These are phyloP conservation scores for Microcos paniculata DNA, from an alignment of 345 rosid genomes.

Conservation along the genomic window DNA sequence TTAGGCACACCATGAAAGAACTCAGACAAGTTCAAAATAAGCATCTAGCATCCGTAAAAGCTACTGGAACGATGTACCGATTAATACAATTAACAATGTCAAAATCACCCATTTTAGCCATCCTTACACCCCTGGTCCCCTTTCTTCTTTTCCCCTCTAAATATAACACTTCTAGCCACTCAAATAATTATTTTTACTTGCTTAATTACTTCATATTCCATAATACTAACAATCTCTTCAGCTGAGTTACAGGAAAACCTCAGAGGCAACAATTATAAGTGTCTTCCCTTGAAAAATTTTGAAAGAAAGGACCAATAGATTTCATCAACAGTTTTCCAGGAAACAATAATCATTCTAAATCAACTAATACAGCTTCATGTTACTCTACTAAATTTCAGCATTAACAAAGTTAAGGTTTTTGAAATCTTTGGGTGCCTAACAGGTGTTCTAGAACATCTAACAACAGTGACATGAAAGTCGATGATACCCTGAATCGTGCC, in stretches of 20 bases:
- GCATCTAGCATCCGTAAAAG: background rate
- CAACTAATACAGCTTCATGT: background rate
- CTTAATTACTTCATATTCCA: background rate
- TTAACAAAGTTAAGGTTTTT: background rate
- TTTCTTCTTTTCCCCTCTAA: background rate
- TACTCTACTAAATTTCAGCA: background rate
- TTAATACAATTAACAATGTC: background rate
- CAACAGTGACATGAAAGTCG: background rate
- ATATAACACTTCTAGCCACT: conserved; percentile 1
- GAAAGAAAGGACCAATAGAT: background rate
- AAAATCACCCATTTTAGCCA: background rate
- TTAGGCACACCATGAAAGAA: background rate
- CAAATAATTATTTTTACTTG: background rate
- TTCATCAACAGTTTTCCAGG: background rate
- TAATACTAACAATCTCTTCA: background rate
- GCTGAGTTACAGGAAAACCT: background rate
- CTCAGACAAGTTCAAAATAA: background rate
- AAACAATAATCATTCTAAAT: background rate
- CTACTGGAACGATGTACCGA: background rate
- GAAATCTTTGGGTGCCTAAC: background rate
- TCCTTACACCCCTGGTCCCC: background rate
- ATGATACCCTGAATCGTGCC: background rate
- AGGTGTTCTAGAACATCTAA: background rate
- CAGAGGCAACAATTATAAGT: background rate
- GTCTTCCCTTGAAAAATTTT: background rate